Conservation (phyloP, 257 asterid species). For the Jaltomata sinuosa region DNA sequence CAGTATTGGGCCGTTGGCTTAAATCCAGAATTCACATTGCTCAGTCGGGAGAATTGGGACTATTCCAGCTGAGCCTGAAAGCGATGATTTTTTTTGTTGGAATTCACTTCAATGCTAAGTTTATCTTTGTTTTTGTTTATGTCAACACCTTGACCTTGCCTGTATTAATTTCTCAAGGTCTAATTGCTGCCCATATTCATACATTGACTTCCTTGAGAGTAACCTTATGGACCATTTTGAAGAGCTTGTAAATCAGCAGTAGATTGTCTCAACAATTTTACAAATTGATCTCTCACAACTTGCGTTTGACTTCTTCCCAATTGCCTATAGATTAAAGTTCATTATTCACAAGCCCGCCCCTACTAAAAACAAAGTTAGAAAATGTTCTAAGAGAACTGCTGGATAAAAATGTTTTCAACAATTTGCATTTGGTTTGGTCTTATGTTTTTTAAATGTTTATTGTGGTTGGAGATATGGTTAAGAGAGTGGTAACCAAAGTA, state of each 20-base stretch:
- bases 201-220: background rate
- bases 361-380: background rate
- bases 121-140: background rate
- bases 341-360: too few relatives aligned
- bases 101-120: conserved; percentile 2
- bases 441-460: background rate
- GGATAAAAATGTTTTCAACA: background rate
- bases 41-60: background rate
- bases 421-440: background rate
- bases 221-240: background rate
- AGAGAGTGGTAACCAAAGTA: background rate
- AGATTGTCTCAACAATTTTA: background rate
- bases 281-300: background rate
- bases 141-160: background rate
- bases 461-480: background rate
- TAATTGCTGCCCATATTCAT: background rate
- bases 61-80: conserved; percentile 20
- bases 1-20: background rate
- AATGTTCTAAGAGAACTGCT: background rate
- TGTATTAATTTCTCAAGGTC: background rate
- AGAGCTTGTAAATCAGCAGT: background rate
- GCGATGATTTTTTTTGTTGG: conserved; percentile 5
- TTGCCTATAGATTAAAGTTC: too few relatives aligned
- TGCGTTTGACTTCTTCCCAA: background rate
- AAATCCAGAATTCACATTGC: background rate